Base-by-base conservation (phyloP, 768 basidiomycete species). In the Boletus rubescentipes region DNA sequence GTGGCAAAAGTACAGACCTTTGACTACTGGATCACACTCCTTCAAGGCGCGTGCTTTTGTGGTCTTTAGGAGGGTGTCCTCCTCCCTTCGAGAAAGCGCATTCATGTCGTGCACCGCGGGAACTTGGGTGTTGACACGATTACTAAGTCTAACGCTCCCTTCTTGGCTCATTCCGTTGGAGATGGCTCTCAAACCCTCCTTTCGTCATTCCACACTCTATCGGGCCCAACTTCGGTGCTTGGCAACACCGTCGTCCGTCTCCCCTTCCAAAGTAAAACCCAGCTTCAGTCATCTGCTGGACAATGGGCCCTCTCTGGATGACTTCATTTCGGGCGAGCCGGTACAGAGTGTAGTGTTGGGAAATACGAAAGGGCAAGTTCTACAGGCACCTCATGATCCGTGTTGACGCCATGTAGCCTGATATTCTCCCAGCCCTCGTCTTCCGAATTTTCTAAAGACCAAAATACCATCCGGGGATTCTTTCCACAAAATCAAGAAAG, bases 401-500 rank as follows among this genome's bases (percentile, higher is more conserved):
- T 50, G 8, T 32, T 37, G 18, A 40, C 14, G 9, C 16, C 2
- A 9, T 34, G 21, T 47, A 50, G 37, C 43, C 46, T 60, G 20
- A 48, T 21, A 34, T 12, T 50, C 20, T 34, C 43, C 26, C 31
- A 96, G 93, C 31, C 91, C 91, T 39, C 87, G 94, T 35, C 79
- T 98, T 9, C 94, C 94, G 18, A 82, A 85, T 1, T 88, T 86
- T 73, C 76, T 98, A 38, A 96, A 96, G 77, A 95, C 93, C 12
- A 86, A 86, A 37, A 94, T 96, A 59, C 96, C 97, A 1, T 91
- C 89, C 1, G 91, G 93, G 30, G 77, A 78, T 11, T 93, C 94
- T 2, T 99, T 88, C 71, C 87, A 83, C 59, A 91, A 85, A 65
- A 98, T 99, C 59, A 98, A 96, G 81, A 91, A 88, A 61, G 97